Conservation (phyloP, 2,329 filamentous ascomycete genomes). For the Aspergillus sp. region DNA sequence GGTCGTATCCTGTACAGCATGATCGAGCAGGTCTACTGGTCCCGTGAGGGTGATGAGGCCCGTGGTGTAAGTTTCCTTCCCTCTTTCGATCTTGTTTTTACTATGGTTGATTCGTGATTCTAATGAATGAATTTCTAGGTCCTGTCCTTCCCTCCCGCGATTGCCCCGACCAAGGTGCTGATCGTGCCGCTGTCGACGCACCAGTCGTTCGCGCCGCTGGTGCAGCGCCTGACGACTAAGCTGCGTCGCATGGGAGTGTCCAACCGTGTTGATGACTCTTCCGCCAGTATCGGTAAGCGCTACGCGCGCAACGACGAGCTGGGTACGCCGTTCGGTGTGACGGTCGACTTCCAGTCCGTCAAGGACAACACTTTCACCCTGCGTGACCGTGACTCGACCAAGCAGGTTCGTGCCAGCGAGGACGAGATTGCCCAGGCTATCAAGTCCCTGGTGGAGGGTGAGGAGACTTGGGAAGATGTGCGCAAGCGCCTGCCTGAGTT, state of each 20-base stretch:
- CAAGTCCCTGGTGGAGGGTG: conserved; percentile 62
- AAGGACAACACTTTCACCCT: conserved; percentile 85
- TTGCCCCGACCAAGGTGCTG: conserved; percentile 94
- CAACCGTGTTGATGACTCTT: conserved; percentile 85
- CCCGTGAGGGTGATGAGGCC: conserved; percentile 77
- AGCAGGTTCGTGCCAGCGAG: conserved; percentile 82
- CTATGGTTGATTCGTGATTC: neutral
- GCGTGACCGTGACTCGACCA: conserved; percentile 85
- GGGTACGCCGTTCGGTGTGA: conserved; percentile 90
- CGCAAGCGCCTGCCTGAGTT: conserved; percentile 79
- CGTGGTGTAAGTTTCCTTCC: conserved; percentile 69
- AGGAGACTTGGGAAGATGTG: conserved; percentile 70
- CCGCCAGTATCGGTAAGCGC: conserved; percentile 89
- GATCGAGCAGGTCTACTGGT: conserved; percentile 96
- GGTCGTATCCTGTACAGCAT: conserved; percentile 90
- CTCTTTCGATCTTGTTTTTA: neutral
- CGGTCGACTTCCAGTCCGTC: conserved; percentile 92
- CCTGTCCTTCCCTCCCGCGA: conserved; percentile 71
- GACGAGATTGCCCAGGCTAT: conserved; percentile 78
- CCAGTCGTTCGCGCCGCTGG: conserved; percentile 74
- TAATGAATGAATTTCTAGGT: conserved; percentile 49
- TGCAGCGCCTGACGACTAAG: conserved; percentile 71
- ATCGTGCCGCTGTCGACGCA: conserved; percentile 86
- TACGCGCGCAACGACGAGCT: conserved; percentile 95
- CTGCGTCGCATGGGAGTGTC: conserved; percentile 77